Conservation (phyloP, 768 basidiomycete species). For the Tubosaeta brunneosetosa region DNA sequence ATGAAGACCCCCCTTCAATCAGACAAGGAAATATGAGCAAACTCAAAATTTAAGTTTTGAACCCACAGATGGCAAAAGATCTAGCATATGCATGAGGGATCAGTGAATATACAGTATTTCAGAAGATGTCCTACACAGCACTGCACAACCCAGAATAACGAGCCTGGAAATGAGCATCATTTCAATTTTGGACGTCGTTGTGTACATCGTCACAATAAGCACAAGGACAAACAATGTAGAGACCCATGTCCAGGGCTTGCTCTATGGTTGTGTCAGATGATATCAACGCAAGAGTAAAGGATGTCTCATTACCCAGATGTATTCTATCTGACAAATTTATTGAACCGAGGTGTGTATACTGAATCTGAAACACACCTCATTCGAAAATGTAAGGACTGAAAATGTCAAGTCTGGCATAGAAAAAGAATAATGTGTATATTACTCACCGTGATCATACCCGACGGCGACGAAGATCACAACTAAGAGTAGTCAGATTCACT, state of each 20-base stretch:
- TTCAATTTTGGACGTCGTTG: neutral
- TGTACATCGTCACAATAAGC: neutral
- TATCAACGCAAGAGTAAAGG: neutral
- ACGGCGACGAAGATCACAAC: neutral
- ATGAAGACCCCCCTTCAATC: constrained; percentile 6
- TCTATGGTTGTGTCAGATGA: neutral
- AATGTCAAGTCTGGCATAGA: neutral
- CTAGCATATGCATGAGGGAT: neutral
- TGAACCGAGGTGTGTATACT: neutral
- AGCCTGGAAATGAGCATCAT: neutral
- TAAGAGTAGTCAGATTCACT: neutral
- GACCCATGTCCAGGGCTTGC: neutral
- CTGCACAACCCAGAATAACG: neutral
- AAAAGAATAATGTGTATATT: neutral
- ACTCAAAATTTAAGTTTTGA: too few relatives aligned
- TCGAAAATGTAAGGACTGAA: neutral
- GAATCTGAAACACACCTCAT: neutral
- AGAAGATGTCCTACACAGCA: neutral
- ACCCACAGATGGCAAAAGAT: constrained; percentile 1
- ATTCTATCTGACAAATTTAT: neutral
- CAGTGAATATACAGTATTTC: neutral
- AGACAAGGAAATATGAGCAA: neutral
- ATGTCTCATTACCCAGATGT: neutral
- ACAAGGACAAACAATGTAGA: neutral
- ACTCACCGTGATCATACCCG: neutral